Conservation (phyloP, 1,284 basidiomycete species). For the Schizophyllum commune region DNA sequence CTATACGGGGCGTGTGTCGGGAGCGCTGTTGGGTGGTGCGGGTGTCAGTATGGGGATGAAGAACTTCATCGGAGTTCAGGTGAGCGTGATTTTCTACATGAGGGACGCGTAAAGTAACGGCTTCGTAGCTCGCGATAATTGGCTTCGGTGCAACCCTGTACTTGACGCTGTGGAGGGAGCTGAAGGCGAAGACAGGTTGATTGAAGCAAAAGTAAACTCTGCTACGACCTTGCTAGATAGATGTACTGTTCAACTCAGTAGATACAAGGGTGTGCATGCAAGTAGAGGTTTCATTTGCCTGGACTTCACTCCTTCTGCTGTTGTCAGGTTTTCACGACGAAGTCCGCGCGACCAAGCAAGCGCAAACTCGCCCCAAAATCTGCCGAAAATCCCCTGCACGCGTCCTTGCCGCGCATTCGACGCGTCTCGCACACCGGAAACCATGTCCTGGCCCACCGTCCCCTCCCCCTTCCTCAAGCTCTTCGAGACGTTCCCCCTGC, state of each 20-base stretch:
- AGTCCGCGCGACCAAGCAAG: neutral
- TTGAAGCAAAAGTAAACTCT: neutral
- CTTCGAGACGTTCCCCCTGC: conserved; percentile 44
- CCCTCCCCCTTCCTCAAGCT: conserved; percentile 32
- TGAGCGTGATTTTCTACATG: neutral
- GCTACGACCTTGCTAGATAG: no score
- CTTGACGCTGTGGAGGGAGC: conserved; percentile 47
- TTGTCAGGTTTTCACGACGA: no score
- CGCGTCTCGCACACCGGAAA: neutral
- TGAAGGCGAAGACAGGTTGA: conserved; percentile 60
- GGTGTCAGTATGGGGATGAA: conserved; percentile 60
- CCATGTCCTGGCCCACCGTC: neutral
- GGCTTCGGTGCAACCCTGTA: conserved; percentile 51
- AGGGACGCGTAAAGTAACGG: neutral
- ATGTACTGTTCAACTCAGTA: no score
- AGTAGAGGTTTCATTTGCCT: no score
- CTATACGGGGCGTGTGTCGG: conserved; percentile 52
- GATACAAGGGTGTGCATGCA: no score
- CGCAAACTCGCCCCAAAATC: neutral
- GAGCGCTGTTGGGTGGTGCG: conserved; percentile 61
- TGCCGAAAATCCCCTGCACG: neutral
- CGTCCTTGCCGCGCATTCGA: neutral
- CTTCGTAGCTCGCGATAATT: conserved; percentile 37
- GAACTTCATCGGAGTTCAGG: conserved; percentile 52
- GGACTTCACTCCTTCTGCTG: no score